Conservation (phyloP, 805 yeast genomes). For the Hanseniaspora osmophila region DNA sequence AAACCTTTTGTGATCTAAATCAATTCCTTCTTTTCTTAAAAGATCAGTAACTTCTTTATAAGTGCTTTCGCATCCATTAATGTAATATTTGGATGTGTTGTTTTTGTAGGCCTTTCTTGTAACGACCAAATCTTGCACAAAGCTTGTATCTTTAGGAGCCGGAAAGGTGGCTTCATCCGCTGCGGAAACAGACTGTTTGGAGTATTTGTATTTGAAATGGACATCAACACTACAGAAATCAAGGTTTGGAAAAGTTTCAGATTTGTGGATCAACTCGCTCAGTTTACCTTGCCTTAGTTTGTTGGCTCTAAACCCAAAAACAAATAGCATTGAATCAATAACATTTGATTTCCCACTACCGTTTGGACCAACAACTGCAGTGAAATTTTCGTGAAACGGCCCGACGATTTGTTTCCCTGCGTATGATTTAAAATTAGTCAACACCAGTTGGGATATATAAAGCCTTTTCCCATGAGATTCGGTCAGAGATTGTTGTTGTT, state of each 20-base stretch:
- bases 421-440: constrained; percentile 85
- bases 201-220: constrained; percentile 65
- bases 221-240: constrained; percentile 82
- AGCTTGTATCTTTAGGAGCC: constrained; percentile 28
- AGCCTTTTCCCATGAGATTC: constrained; percentile 31
- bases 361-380: constrained; percentile 97
- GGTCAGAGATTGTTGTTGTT: constrained; percentile 23
- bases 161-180: too few relatives aligned
- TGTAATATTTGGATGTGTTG: constrained; percentile 64
- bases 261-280: constrained; percentile 86
- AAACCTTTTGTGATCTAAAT: constrained; percentile 86
- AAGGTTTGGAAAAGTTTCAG: constrained; percentile 54
- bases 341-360: constrained; percentile 98
- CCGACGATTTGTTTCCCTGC: constrained; percentile 90
- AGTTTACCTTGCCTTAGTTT: constrained; percentile 93
- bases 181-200: too few relatives aligned
- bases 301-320: constrained; percentile 90
- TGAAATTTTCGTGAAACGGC: constrained; percentile 84
- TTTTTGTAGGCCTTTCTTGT: constrained; percentile 68
- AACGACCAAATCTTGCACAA: constrained; percentile 39
- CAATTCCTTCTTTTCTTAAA: constrained; percentile 73
- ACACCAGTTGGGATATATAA: constrained; percentile 58
- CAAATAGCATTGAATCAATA: constrained; percentile 89
- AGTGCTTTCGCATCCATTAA: constrained; percentile 54
- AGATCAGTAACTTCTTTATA: constrained; percentile 68